Base-by-base conservation (phyloP, 768 basidiomycete species). In the Phanerodontia chrysosporium region DNA sequence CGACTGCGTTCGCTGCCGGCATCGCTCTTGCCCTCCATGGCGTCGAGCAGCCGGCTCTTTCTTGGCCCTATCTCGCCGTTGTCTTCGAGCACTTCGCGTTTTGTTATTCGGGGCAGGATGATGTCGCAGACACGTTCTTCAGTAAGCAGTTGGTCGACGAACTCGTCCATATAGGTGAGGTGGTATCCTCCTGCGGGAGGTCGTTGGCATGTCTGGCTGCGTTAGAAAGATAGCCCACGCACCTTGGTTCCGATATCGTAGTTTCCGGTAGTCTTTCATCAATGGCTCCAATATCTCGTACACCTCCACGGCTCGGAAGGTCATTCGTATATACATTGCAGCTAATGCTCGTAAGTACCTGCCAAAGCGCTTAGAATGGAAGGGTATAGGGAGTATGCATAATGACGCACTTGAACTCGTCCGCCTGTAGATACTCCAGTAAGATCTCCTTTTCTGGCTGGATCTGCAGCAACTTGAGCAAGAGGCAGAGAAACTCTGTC, bases 381-480 rank as follows among this genome's bases (percentile, higher is more conserved):
- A 32, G 35, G 5, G 51, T 14, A 45, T 45, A 16, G 16, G 4
- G 39, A 39, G 46, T 32, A 27, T 13, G 5, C 16, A 10, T 1
- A 30, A 6, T 25, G n/a, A 77, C 89, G 56, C 64, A 96, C 97
- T 99, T 99, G 81, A 98, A 99, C 72, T 99, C 97, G 60, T 98
- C 97, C 7, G 94, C 97, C 56, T 87, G 83, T 24, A 99, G 77
- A 70, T 99, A 99, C 69, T 98, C 97, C 1, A 98, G 77, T 52
- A 98, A 70, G 55, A 99, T 98, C 74, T 98, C 97, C 72, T 95
- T 96, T 74, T 98, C 92, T 2, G 97, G 97, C 70, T 98, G 97
- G 51, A 99, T 87, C 74, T 98, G 96, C 45, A 99, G 80, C 52
- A 99, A 81, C 72, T 99, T 99, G 65, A 98, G 78, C 49, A 95